Percentiles rank a stretch among this genome's conserved stretches.
Evolutionary conservation across 2,329 filamentous ascomycete species (phyloP).

Genomic region (Exophiala sp.): DNA sequence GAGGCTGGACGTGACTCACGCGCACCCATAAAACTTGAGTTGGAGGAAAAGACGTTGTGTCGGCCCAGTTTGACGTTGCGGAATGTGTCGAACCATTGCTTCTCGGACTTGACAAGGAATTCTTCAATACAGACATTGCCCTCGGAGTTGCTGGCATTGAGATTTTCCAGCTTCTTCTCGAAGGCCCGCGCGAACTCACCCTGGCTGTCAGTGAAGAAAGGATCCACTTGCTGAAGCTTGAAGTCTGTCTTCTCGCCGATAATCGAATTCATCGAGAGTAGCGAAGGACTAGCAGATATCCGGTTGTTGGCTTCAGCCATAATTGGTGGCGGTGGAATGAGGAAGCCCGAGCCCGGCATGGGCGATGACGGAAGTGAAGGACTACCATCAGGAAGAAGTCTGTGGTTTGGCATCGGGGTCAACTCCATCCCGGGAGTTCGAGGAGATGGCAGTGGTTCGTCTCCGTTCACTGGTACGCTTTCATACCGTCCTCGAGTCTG

Average conservation of each 20-base stretch:
- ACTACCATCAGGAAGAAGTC: constrained; percentile 9
- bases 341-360: constrained; percentile 34
- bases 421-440: constrained; percentile 22
- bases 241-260: constrained; percentile 61
- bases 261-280: constrained; percentile 55
- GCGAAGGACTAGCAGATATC: constrained; percentile 34
- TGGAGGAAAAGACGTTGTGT: constrained; percentile 39
- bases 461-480: constrained; percentile 15
- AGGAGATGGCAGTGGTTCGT: constrained; percentile 23
- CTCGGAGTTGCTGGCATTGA: constrained; percentile 58
- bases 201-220: constrained; percentile 63
- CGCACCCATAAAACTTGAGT: constrained; percentile 34
- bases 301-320: constrained; percentile 10
- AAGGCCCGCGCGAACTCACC: constrained; percentile 60
- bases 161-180: constrained; percentile 53
- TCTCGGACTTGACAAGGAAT: constrained; percentile 62
- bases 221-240: constrained; percentile 63
- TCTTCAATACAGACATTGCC: constrained; percentile 62
- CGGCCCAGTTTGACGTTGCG: constrained; percentile 57
- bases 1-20: constrained; percentile 32
- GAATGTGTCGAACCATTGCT: constrained; percentile 62
- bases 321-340: constrained; percentile 19
- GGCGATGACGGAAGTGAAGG: constrained; percentile 33
- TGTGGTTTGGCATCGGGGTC: constrained; percentile 1
- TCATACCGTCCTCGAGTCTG: constrained; percentile 12